Evolutionary conservation across 2,329 filamentous ascomycete genomes (phyloP).

Genomic region (Talaromyces sp.): DNA sequence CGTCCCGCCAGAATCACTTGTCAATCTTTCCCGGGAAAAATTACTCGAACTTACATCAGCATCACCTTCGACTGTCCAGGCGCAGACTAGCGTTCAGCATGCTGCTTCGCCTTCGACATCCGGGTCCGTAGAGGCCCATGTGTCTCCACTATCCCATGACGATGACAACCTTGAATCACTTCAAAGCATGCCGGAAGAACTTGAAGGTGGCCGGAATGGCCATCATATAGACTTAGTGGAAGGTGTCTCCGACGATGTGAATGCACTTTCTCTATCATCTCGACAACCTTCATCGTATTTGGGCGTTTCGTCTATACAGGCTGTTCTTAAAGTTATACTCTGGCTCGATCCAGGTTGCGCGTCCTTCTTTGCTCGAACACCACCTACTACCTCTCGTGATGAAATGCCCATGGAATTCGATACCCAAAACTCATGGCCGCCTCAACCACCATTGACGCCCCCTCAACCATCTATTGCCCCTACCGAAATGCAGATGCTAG

Average conservation of each 20-base stretch:
- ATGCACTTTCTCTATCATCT: slow-evolving; percentile 65
- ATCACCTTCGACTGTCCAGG: slow-evolving; percentile 35
- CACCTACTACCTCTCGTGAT: slow-evolving; percentile 22
- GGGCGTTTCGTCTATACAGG: slow-evolving; percentile 74
- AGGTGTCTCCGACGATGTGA: slow-evolving; percentile 71
- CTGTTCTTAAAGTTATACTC: slow-evolving; percentile 70
- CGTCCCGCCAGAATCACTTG: slow-evolving; percentile 56
- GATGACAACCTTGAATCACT: slow-evolving; percentile 61
- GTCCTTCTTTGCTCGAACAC: slow-evolving; percentile 50
- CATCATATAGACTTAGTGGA: slow-evolving; percentile 59
- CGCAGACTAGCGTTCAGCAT: slow-evolving; percentile 38
- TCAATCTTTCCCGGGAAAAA: slow-evolving; percentile 60
- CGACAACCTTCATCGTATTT: slow-evolving; percentile 68
- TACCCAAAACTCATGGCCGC: slow-evolving; percentile 27
- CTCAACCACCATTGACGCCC: slow-evolving; percentile 44
- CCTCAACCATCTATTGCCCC: slow-evolving; percentile 58
- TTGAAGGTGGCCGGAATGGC: slow-evolving; percentile 45
- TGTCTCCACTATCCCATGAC: slow-evolving; percentile 47
- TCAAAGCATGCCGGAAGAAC: slow-evolving; percentile 73
- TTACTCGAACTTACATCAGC: slow-evolving; percentile 54
- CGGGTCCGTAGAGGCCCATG: slow-evolving; percentile 48
- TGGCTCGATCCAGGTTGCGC: slow-evolving; percentile 56
- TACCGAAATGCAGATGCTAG: slow-evolving; percentile 69
- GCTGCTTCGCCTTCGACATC: slow-evolving; percentile 50
- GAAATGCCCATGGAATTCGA: slow-evolving; percentile 22